Conservation (phyloP, 2,329 filamentous ascomycete species). For the Fusarium coffeatum region DNA sequence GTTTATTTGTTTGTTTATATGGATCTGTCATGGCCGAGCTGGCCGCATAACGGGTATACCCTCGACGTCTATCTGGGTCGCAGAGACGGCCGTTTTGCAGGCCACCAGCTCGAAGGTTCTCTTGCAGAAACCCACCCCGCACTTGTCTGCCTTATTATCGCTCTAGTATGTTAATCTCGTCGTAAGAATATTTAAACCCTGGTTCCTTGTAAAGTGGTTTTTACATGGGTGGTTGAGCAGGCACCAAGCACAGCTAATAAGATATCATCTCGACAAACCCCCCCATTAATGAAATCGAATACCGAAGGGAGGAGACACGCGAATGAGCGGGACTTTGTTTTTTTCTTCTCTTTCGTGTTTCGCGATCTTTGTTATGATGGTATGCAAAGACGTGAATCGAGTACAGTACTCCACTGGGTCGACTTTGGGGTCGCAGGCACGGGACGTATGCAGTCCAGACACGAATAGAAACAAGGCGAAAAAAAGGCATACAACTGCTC, state of each 20-base stretch:
- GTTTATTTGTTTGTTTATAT: conserved; percentile 42
- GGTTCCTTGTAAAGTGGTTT: conserved; percentile 39
- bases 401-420: conserved; percentile 38
- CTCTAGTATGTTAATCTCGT: conserved; percentile 11
- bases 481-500: conserved; percentile 5
- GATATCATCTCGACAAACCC: conserved; percentile 5
- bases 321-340: background rate
- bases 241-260: background rate
- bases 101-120: conserved; percentile 20
- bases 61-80: conserved; percentile 45
- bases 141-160: conserved; percentile 22
- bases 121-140: conserved; percentile 26
- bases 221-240: conserved; percentile 20
- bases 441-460: conserved; percentile 28
- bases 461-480: conserved; percentile 20
- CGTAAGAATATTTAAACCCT: conserved; percentile 5
- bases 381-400: conserved; percentile 30
- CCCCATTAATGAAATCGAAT: background rate
- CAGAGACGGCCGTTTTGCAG: conserved; percentile 17
- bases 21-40: conserved; percentile 44
- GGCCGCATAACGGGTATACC: conserved; percentile 39
- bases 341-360: conserved; percentile 20
- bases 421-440: conserved; percentile 41
- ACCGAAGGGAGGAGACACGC: background rate
- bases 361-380: conserved; percentile 21